These are phyloP conservation scores for Fusarium haematococcum DNA, from an alignment of 2,329 filamentous ascomycete species.

Conservation along the genomic window DNA sequence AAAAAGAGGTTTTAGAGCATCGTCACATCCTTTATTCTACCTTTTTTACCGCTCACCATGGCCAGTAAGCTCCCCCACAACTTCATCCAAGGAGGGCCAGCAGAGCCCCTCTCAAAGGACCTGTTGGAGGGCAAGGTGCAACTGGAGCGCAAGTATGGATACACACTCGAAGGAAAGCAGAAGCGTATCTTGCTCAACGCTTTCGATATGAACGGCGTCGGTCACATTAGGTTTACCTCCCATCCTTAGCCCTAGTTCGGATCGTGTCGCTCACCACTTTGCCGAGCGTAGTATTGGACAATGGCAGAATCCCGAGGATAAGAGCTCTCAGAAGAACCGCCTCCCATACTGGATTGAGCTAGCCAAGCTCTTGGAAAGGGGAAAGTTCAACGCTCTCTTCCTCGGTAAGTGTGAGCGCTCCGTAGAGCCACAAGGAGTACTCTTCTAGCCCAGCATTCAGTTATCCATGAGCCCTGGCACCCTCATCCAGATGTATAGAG, in stretches of 20 bases:
- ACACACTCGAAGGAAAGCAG: not conserved
- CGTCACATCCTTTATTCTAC: not conserved
- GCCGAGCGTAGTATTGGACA: not conserved
- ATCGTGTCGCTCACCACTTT: not conserved
- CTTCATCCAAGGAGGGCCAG: not conserved
- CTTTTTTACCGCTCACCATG: not conserved
- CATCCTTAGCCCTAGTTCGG: not conserved
- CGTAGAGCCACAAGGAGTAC: not conserved
- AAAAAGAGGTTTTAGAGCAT: not conserved
- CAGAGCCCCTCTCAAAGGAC: not conserved
- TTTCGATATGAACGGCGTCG: not conserved
- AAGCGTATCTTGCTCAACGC: not conserved
- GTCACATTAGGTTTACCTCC: not conserved
- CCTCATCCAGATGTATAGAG: not conserved
- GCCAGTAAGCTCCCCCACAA: not conserved
- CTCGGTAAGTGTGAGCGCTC: not conserved
- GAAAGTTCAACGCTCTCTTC: conserved; percentile 18
- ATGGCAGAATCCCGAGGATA: not conserved
- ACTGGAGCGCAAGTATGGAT: not conserved
- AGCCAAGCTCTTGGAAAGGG: conserved; percentile 23
- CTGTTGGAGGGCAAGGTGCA: not conserved
- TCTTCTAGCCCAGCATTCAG: not conserved
- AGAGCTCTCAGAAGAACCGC: conserved; percentile 9
- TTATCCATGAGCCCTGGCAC: not conserved
- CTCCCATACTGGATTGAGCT: conserved; percentile 25